phyloP scores from a whole-genome alignment of 1,284 basidiomycete species.

The Inonotus obliquus region DNA sequence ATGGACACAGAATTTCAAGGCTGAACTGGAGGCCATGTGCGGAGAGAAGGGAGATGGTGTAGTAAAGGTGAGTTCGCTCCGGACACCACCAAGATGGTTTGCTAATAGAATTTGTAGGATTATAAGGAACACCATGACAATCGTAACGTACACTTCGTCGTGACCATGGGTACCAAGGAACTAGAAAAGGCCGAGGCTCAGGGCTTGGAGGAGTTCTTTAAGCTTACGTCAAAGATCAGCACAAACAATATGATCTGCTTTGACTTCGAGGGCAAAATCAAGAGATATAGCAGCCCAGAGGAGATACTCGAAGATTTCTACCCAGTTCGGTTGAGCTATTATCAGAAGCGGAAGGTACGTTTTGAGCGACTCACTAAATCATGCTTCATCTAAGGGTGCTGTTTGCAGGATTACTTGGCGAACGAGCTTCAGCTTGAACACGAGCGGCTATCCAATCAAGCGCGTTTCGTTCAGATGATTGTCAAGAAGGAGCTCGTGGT shows the following conservation, averaged over 20 bases:
- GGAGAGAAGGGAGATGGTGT: conserved; percentile 67
- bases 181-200: conserved; percentile 87
- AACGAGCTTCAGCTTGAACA: conserved; percentile 80
- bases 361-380: not conserved
- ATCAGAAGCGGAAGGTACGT: conserved; percentile 89
- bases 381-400: not conserved
- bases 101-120: conserved; percentile 49
- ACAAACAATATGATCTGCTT: conserved; percentile 99
- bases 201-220: conserved; percentile 90
- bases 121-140: conserved; percentile 97
- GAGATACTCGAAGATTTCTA: conserved; percentile 96
- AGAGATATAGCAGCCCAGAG: conserved; percentile 87
- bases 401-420: conserved; percentile 73
- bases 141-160: conserved; percentile 85
- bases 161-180: conserved; percentile 79
- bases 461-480: conserved; percentile 97
- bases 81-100: conserved; percentile 6
- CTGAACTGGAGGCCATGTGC: conserved; percentile 79
- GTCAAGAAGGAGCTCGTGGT: conserved; percentile 86
- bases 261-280: conserved; percentile 94
- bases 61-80: conserved; percentile 52
- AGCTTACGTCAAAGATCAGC: conserved; percentile 76
- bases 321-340: conserved; percentile 83
- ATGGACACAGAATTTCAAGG: conserved; percentile 95
- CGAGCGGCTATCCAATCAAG: conserved; percentile 91